Evolutionary conservation across 768 basidiomycete species (phyloP).

Genomic region (Pleurotus ostreatus): DNA sequence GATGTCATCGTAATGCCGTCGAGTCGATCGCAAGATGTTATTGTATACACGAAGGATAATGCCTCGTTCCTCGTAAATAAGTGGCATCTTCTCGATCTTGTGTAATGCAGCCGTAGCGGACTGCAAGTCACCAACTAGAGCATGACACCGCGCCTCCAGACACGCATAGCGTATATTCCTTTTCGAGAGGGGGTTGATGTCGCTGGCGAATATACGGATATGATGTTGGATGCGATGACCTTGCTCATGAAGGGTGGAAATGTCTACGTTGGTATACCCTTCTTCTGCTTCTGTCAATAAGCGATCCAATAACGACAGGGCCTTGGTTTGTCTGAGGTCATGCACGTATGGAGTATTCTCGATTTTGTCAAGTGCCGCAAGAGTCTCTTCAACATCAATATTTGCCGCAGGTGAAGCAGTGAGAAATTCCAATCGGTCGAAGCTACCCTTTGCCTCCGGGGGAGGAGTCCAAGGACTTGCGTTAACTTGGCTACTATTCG

Average conservation of each 20-base stretch:
- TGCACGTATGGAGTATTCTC: conserved; percentile 9
- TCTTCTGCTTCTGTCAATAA: conserved; percentile 22
- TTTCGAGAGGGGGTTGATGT: conserved; percentile 15
- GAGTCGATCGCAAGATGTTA: conserved; percentile 31
- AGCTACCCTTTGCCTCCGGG: background rate
- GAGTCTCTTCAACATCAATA: conserved; percentile 34
- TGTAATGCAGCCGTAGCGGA: conserved; percentile 26
- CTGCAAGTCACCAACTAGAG: conserved; percentile 32
- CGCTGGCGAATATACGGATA: conserved; percentile 23
- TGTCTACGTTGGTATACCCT: conserved; percentile 12
- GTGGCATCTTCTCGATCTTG: conserved; percentile 17
- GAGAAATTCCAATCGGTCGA: background rate
- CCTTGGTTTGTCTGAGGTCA: background rate
- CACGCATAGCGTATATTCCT: conserved; percentile 20
- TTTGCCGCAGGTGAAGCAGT: conserved; percentile 4
- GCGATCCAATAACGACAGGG: conserved; percentile 19
- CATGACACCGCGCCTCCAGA: conserved; percentile 25
- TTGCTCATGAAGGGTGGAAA: conserved; percentile 26
- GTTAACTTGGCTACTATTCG: background rate
- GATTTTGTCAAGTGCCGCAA: conserved; percentile 31
- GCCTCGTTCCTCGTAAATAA: conserved; percentile 17
- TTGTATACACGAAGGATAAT: conserved; percentile 28
- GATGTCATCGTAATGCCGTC: conserved; percentile 24
- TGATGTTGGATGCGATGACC: conserved; percentile 31
- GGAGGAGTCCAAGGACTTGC: background rate